Evolutionary conservation across 306 rosid genomes (phyloP), one percentile per base, ranked within the genome.

Genomic region (Canavalia gladiata): DNA sequence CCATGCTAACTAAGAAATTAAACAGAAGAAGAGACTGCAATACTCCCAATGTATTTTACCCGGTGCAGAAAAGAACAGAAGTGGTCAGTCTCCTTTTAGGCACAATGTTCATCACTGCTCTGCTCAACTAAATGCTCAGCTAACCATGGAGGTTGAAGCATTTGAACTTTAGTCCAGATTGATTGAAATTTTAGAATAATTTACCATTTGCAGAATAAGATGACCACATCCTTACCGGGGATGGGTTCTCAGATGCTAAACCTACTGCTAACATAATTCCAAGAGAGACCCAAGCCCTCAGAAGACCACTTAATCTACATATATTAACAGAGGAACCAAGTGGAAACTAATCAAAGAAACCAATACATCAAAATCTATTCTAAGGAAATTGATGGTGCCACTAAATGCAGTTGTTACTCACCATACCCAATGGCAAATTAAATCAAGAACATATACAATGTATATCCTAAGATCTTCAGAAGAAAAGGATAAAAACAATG

Each of bases 31-130:
- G 91, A 89, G 94, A 88, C 72, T 85, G 90, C 87, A 88, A 79
- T 90, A 88, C 94, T 88, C 97, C 94, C 88, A 39, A 90, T 87
- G 87, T 81, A 81, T 87, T 90, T 92, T 96, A 96, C 97, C 95
- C 90, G 91, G 87, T 79, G 95, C 88, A 88, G 88, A 85, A 86
- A 82, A 84, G 89, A 87, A 91, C 90, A 90, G 88, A 91, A 79
- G 91, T 88, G 78, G 88, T 60, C 89, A 83, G 86, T 88, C 97
- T 86, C 94, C 97, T 87, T 93, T 88, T 84, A 84, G 82, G 92
- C 84, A 83, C 76, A 75, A 63, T 79, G 55, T 46, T 84, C 87
- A 88, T 73, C 90, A 87, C 69, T 88, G 90, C 85, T 88, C 92
- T 79, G 93, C 84, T 64, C 94, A 90, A 92, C 89, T 89, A 88